Evolutionary conservation across 441 rosid species (phyloP).

Genomic region (Erodium chrysanthum): DNA sequence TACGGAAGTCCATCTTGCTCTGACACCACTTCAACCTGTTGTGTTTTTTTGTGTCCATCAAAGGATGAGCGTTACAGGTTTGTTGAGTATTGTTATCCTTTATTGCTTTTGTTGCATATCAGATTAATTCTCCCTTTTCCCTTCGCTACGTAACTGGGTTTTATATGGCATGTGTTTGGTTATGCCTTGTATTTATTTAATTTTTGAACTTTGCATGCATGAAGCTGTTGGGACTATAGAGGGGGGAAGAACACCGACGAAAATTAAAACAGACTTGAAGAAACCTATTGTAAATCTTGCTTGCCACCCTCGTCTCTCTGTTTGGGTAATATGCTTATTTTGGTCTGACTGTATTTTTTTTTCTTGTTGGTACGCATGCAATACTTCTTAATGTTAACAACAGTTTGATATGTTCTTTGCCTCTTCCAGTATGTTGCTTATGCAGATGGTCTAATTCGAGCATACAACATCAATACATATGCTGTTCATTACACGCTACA

Average conservation of each 20-base stretch:
- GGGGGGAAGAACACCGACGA: conserved; percentile 92
- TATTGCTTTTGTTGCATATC: not conserved
- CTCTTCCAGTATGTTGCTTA: conserved; percentile 86
- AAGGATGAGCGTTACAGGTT: conserved; percentile 98
- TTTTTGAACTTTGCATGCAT: conserved; percentile 22
- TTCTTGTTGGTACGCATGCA: not conserved
- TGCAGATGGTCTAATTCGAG: conserved; percentile 97
- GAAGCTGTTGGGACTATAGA: conserved; percentile 97
- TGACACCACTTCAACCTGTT: conserved; percentile 93
- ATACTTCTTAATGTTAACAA: not conserved
- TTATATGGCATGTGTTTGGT: not conserved
- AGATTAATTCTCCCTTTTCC: not conserved
- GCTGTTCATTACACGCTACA: conserved; percentile 90
- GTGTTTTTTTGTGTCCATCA: conserved; percentile 90
- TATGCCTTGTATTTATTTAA: conserved; percentile 15
- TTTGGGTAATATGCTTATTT: conserved; percentile 44
- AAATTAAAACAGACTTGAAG: conserved; percentile 94
- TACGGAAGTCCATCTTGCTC: conserved; percentile 88
- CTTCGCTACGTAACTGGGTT: not conserved
- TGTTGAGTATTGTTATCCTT: not conserved
- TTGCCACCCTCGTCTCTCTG: conserved; percentile 97
- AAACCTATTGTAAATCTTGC: conserved; percentile 94
- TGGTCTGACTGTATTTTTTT: conserved; percentile 14
- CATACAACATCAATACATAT: conserved; percentile 90
- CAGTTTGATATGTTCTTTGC: conserved; percentile 18